phyloP scores from a whole-genome alignment of 73 alveolate species.

The Durusdinium trenchii region DNA sequence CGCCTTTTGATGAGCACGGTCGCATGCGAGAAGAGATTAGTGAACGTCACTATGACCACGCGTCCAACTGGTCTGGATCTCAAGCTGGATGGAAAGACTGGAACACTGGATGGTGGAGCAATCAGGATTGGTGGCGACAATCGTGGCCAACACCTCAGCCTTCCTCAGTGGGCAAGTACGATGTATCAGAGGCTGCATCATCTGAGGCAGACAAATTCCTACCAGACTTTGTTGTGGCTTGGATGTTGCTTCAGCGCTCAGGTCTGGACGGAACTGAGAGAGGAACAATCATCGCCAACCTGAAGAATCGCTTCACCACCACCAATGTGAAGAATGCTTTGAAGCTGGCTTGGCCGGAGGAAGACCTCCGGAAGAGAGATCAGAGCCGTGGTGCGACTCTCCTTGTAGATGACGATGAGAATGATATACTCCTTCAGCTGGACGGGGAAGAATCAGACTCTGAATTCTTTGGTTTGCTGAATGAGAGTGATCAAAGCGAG shows the following conservation, averaged over 20 bases:
- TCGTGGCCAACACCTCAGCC: background rate
- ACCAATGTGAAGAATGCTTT: background rate
- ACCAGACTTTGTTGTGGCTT: conserved; percentile 61
- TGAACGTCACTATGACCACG: background rate
- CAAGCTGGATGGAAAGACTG: background rate
- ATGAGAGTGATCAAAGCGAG: background rate
- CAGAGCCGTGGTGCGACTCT: background rate
- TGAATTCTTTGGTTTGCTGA: background rate
- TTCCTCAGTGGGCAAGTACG: background rate
- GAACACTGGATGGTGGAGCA: background rate
- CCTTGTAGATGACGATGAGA: background rate
- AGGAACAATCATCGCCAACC: conserved; percentile 14
- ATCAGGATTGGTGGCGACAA: background rate
- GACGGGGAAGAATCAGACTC: background rate
- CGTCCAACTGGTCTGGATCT: background rate
- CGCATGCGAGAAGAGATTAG: background rate
- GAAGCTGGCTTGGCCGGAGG: conserved; percentile 55
- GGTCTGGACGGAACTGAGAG: conserved; percentile 22
- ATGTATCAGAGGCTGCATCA: background rate
- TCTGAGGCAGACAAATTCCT: conserved; percentile 19
- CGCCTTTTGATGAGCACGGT: background rate
- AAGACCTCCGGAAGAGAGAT: conserved; percentile 18
- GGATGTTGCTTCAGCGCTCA: conserved; percentile 43
- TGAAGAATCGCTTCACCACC: background rate
- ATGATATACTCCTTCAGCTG: background rate